Percentiles rank a stretch among this genome's conserved stretches.
phyloP scores from a whole-genome alignment of 768 basidiomycete species.

The Leucocoprinus leucothites region DNA sequence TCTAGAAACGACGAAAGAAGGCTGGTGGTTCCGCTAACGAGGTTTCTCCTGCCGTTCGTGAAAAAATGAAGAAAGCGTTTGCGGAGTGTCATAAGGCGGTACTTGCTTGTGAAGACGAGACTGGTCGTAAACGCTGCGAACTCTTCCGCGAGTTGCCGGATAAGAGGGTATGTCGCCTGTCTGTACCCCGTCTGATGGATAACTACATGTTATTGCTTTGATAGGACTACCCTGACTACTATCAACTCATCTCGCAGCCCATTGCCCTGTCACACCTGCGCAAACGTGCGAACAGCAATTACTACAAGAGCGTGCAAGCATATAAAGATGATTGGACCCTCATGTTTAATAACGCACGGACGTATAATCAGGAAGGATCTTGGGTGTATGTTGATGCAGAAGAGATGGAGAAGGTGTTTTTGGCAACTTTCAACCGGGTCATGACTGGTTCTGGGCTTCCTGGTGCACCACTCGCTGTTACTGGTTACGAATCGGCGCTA shows the following conservation, averaged over 20 bases:
- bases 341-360: conserved; percentile 93
- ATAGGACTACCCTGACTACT: conserved; percentile 91
- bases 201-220: conserved; percentile 15
- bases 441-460: conserved; percentile 72
- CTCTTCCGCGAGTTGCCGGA: conserved; percentile 88
- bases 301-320: conserved; percentile 71
- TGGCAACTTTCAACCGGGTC: conserved; percentile 60
- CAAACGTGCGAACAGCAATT: conserved; percentile 61
- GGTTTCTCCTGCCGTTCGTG: conserved; percentile 53
- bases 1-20: conserved; percentile 85
- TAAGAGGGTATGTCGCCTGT: conserved; percentile 48
- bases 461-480: conserved; percentile 50
- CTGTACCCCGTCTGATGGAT: background rate
- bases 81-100: conserved; percentile 75
- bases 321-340: conserved; percentile 81
- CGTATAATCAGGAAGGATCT: conserved; percentile 92
- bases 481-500: conserved; percentile 58
- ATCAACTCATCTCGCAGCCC: conserved; percentile 80
- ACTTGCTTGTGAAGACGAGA: conserved; percentile 64
- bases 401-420: conserved; percentile 90
- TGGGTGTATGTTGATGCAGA: conserved; percentile 95
- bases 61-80: conserved; percentile 84
- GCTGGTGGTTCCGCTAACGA: conserved; percentile 35
- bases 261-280: conserved; percentile 87
- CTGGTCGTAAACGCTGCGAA: conserved; percentile 78